phyloP scores from a whole-genome alignment of 306 rosid species.

The Adenanthera pavonina region DNA sequence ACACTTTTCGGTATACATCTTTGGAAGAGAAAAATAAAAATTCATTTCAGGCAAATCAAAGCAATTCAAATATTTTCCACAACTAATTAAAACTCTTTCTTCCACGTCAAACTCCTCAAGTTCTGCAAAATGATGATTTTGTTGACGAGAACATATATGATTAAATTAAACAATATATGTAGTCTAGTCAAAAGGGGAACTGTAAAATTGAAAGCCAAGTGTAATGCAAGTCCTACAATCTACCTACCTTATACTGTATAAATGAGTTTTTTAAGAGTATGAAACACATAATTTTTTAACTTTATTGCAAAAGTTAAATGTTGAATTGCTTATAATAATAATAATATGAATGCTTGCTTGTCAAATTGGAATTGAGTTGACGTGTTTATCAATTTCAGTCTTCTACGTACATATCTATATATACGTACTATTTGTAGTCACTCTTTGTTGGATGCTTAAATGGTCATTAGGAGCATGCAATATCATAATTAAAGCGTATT shows the following conservation, averaged over 20 bases:
- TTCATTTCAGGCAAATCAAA: not conserved
- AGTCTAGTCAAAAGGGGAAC: conserved; percentile 1
- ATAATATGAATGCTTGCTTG: conserved; percentile 37
- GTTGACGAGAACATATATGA: not conserved
- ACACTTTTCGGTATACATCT: too few species aligned
- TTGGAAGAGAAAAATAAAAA: too few species aligned
- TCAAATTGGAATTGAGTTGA: conserved; percentile 42
- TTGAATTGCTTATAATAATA: not conserved
- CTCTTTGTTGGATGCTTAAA: not conserved
- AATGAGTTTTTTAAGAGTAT: not conserved
- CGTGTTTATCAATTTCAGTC: conserved; percentile 22
- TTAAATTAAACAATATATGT: not conserved
- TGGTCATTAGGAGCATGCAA: not conserved
- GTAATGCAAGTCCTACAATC: not conserved
- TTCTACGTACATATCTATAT: conserved; percentile 35
- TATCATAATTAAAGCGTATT: not conserved
- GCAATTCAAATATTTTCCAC: not conserved
- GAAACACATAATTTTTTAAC: not conserved
- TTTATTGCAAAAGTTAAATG: conserved; percentile 12
- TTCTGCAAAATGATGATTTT: not conserved
- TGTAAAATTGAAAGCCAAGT: conserved; percentile 9
- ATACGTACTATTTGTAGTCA: conserved; percentile 10
- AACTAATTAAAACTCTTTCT: not conserved
- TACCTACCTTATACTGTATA: not conserved
- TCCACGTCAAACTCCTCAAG: not conserved